Conservation (phyloP, 2,329 filamentous ascomycete species). For the Colletotrichum cordylinicola region DNA sequence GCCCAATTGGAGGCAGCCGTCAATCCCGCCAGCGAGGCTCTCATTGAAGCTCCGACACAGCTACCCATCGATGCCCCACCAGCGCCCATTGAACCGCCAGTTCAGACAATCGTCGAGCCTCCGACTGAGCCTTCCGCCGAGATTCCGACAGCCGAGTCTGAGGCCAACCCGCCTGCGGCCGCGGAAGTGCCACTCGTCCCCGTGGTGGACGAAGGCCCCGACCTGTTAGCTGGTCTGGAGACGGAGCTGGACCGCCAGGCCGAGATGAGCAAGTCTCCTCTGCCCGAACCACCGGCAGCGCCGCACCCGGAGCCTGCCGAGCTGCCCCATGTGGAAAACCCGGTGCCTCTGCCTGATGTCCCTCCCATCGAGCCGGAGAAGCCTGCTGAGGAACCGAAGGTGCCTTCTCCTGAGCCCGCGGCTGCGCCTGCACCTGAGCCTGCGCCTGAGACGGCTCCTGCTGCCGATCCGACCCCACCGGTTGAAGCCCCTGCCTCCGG, state of each 20-base stretch:
- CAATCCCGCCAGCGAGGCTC: neutral
- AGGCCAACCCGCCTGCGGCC: neutral
- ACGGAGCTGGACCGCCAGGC: slow-evolving; percentile 21
- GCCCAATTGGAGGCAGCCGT: neutral
- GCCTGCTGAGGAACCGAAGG: neutral
- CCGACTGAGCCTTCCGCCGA: neutral
- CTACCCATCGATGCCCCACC: neutral
- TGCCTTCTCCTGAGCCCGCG: neutral
- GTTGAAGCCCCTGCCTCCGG: neutral
- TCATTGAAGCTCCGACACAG: neutral
- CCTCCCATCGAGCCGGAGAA: neutral
- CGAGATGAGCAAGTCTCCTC: slow-evolving; percentile 6
- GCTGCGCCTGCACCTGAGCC: neutral
- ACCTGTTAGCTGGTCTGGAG: slow-evolving; percentile 21
- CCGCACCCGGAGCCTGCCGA: slow-evolving; percentile 11
- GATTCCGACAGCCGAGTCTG: neutral
- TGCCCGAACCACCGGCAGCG: slow-evolving; percentile 7
- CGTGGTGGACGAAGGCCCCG: slow-evolving; percentile 15
- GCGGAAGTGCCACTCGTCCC: neutral
- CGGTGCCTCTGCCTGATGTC: slow-evolving; percentile 5
- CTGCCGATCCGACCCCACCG: neutral
- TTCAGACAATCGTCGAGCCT: neutral
- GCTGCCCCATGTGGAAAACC: slow-evolving; percentile 1
- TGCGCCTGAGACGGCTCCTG: neutral
- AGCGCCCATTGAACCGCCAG: neutral